These are phyloP conservation scores for Aspergillus fumigatus DNA, from an alignment of 2,329 filamentous ascomycete species.

Conservation along the genomic window DNA sequence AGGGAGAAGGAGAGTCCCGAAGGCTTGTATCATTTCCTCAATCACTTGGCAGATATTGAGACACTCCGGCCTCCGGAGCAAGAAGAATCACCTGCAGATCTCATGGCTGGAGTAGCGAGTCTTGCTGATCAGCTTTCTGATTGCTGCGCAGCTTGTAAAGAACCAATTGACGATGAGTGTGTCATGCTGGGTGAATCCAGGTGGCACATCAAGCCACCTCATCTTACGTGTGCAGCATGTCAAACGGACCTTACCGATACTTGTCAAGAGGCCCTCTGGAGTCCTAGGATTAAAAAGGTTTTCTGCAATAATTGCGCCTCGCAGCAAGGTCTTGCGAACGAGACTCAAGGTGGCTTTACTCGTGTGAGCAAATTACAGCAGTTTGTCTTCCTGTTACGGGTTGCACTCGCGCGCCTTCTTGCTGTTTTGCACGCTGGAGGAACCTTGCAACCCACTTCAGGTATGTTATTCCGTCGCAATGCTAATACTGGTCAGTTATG, in stretches of 20 bases:
- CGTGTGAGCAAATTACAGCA: slow-evolving; percentile 83
- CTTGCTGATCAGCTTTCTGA: slow-evolving; percentile 75
- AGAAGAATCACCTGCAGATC: slow-evolving; percentile 60
- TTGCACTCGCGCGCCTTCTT: slow-evolving; percentile 83
- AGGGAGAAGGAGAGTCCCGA: slow-evolving; percentile 70
- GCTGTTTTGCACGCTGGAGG: slow-evolving; percentile 82
- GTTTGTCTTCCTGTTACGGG: slow-evolving; percentile 87
- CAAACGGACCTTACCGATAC: slow-evolving; percentile 65
- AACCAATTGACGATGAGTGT: slow-evolving; percentile 93
- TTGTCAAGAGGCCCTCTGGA: slow-evolving; percentile 67
- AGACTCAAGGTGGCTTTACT: slow-evolving; percentile 60
- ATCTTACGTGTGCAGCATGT: slow-evolving; percentile 68
- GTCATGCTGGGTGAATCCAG: slow-evolving; percentile 68
- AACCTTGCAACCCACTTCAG: slow-evolving; percentile 67
- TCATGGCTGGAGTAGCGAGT: slow-evolving; percentile 60
- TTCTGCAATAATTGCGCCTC: slow-evolving; percentile 65
- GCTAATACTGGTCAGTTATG: background rate
- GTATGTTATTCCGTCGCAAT: slow-evolving; percentile 36
- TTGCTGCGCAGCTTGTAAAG: slow-evolving; percentile 73
- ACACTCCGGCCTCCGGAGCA: slow-evolving; percentile 58
- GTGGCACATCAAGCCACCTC: slow-evolving; percentile 70
- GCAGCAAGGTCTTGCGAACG: slow-evolving; percentile 48
- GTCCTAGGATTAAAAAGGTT: slow-evolving; percentile 61
- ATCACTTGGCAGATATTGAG: slow-evolving; percentile 81
- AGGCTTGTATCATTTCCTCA: slow-evolving; percentile 76